Base-by-base conservation (phyloP, 2,329 filamentous ascomycete genomes). In the Diaporthe vexans region DNA sequence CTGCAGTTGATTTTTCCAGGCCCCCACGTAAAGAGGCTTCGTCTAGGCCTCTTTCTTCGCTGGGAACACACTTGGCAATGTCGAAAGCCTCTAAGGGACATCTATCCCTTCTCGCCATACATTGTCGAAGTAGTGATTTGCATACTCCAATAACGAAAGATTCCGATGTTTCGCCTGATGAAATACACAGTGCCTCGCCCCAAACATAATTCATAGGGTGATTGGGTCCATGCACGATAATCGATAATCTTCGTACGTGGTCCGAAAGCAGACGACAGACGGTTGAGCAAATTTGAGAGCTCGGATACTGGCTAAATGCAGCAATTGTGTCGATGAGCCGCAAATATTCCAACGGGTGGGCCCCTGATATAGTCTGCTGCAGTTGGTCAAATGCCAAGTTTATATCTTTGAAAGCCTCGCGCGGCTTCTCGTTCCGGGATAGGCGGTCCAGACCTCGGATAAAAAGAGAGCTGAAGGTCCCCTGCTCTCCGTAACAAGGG, bases 331-430 rank as follows among this genome's bases (percentile, higher is more conserved):
- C 48, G 21, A 68, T 57, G 4, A 73, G 57, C 5, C 40, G 61
- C 11, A 69, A 29, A 40, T 70, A 70, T 10, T 61, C 51, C 21
- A 73, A 8, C 2, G 63, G 72, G 8, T 73, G 72, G 37, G 69
- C 54, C 15, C 11, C n/a, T 10, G 21, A 1, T 4, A 73, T 51
- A 17, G 69, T 35, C 8, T 58, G 40, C 24, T 73, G 69, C 19
- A 73, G 54, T 5, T n/a, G n/a, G 7, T 73, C 72, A 68, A 73
- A 70, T 21, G 72, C 54, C 33, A 29, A 15, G 19, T 73, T 73
- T 33, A 73, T 52, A 10, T 46, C 40, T 9, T 35, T 43, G 54
- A 73, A 73, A n/a, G 63, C 61, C 8, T 61, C 40, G 8, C 69
- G 54, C 9, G 46, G n/a, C 4, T 43, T 54, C 11, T 37, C 13